phyloP scores from a whole-genome alignment of 2,329 filamentous ascomycete genomes.

The Aspergillus niger region DNA sequence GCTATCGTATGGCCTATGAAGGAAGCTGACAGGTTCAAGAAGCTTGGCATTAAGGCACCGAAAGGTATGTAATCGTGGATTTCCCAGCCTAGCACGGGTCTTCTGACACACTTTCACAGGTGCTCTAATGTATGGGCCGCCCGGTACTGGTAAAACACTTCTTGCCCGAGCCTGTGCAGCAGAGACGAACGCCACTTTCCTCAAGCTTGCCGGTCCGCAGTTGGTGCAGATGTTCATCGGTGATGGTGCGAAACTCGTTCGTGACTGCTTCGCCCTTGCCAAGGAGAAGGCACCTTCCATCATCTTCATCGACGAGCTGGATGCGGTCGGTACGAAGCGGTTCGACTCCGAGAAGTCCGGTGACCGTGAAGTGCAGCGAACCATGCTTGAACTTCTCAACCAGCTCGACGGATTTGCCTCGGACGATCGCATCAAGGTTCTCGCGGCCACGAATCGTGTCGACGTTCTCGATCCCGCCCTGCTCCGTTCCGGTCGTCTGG shows the following conservation, averaged over 20 bases:
- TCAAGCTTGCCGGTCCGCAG: conserved; percentile 96
- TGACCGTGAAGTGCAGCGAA: conserved; percentile 96
- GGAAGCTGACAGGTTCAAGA: conserved; percentile 98
- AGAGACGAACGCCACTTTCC: conserved; percentile 96
- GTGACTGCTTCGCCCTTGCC: conserved; percentile 94
- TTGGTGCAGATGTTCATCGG: conserved; percentile 99
- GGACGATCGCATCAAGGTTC: conserved; percentile 93
- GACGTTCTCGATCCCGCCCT: conserved; percentile 92
- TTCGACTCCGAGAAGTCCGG: conserved; percentile 98
- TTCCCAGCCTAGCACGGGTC: background rate
- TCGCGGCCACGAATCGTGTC: conserved; percentile 91
- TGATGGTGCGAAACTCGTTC: conserved; percentile 94
- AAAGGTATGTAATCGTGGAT: conserved; percentile 68
- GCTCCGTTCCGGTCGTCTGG: conserved; percentile 85
- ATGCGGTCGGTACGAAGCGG: conserved; percentile 97
- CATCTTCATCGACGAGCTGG: conserved; percentile 98
- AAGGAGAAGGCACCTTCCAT: conserved; percentile 99
- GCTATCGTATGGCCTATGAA: conserved; percentile 99
- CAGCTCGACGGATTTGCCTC: conserved; percentile 98
- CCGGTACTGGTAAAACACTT: conserved; percentile 53
- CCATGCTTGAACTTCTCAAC: conserved; percentile 98
- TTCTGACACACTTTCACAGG: conserved; percentile 54
- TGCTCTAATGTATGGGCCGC: conserved; percentile 89
- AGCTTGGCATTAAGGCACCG: conserved; percentile 98
- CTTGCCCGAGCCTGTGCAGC: conserved; percentile 94